Percentiles rank a stretch among this genome's conserved stretches.
phyloP scores from a whole-genome alignment of 2,329 filamentous ascomycete genomes.

The Colletotrichum cordylinicola region DNA sequence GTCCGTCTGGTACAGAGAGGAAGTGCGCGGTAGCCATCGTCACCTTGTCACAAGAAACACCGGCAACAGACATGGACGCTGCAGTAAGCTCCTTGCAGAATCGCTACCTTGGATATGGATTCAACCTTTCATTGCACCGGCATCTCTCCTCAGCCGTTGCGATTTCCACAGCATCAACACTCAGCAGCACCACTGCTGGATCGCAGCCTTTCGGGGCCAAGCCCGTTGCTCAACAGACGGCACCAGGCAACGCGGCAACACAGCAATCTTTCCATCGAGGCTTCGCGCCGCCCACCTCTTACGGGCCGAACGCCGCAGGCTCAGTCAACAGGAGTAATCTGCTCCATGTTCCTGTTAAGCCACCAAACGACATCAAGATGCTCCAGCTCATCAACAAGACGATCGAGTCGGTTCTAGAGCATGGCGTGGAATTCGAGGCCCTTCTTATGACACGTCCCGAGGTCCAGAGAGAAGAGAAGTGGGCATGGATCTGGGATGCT shows the following conservation, averaged over 20 bases:
- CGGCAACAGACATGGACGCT: conserved; percentile 82
- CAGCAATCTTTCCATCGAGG: conserved; percentile 58
- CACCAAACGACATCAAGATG: conserved; percentile 79
- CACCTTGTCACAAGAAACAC: conserved; percentile 79
- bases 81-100: conserved; percentile 82
- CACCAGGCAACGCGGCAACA: conserved; percentile 39
- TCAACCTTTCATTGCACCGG: conserved; percentile 79
- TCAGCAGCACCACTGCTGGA: conserved; percentile 49
- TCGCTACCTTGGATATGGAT: conserved; percentile 84
- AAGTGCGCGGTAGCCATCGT: conserved; percentile 81
- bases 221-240: conserved; percentile 53
- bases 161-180: conserved; percentile 43
- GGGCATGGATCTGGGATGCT: conserved; percentile 93
- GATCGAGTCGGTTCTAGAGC: conserved; percentile 77
- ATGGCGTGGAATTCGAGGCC: conserved; percentile 89
- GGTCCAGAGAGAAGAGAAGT: conserved; percentile 86
- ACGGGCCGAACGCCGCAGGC: conserved; percentile 49
- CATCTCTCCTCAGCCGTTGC: conserved; percentile 80
- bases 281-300: conserved; percentile 81
- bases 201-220: conserved; percentile 82
- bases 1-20: conserved; percentile 62
- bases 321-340: conserved; percentile 50
- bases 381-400: conserved; percentile 88
- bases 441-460: conserved; percentile 86
- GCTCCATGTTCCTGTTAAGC: conserved; percentile 73